phyloP scores from a whole-genome alignment of 2,329 filamentous ascomycete genomes.

The Colletotrichum magnum region DNA sequence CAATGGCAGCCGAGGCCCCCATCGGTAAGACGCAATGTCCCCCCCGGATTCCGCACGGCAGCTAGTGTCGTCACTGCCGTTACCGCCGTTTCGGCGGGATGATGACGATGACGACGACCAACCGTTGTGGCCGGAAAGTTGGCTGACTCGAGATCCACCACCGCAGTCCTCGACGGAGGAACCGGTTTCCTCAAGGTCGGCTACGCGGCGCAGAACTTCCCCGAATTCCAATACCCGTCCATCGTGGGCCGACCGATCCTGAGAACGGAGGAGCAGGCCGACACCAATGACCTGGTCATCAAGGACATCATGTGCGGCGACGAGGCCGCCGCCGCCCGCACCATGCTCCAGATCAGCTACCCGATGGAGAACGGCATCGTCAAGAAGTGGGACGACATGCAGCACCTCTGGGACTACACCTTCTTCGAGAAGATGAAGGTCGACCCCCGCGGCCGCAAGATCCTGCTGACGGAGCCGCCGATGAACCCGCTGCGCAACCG shows the following conservation, averaged over 20 bases:
- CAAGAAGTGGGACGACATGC: conserved; percentile 99
- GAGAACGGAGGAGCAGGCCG: conserved; percentile 87
- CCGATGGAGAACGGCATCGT: conserved; percentile 99
- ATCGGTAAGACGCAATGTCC: conserved; percentile 61
- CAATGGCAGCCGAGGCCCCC: conserved; percentile 69
- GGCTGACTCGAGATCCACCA: conserved; percentile 40
- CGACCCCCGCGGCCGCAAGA: conserved; percentile 92
- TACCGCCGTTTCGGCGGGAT: conserved; percentile 1
- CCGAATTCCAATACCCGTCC: conserved; percentile 97
- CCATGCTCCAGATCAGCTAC: conserved; percentile 98
- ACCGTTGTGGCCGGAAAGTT: conserved; percentile 13
- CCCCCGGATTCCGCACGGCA: conserved; percentile 5
- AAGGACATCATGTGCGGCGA: conserved; percentile 99
- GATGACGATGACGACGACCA: conserved; percentile 1
- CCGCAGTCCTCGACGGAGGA: conserved; percentile 95
- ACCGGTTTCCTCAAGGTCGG: conserved; percentile 99
- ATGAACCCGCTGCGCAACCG: conserved; percentile 98
- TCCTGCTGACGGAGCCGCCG: conserved; percentile 95
- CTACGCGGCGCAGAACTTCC: conserved; percentile 99
- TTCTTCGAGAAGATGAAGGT: conserved; percentile 98
- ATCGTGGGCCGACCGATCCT: conserved; percentile 98
- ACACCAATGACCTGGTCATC: conserved; percentile 72
- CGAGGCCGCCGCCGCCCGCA: conserved; percentile 94
- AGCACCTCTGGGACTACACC: conserved; percentile 99
- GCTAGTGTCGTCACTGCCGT: conserved; percentile 1